These are phyloP conservation scores for Chlamydomonas sphaeroides DNA, from an alignment of 139 green algal species.

Conservation along the genomic window DNA sequence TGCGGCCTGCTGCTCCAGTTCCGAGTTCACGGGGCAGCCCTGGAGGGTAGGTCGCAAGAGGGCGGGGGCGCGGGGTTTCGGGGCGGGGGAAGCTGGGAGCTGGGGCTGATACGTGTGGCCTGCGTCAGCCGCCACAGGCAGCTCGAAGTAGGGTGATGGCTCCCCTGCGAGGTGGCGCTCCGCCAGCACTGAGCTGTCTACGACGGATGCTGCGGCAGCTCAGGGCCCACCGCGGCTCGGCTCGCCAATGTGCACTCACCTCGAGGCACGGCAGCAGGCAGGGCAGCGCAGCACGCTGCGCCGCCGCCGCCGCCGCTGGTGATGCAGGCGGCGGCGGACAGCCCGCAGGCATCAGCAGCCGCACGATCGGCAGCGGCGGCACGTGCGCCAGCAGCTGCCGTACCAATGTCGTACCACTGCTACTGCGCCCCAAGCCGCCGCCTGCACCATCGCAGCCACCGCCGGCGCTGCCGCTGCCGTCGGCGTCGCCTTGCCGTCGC, in stretches of 20 bases:
- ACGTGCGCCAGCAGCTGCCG: conserved; percentile 9
- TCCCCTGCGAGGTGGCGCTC: no score
- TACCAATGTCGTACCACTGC: neutral
- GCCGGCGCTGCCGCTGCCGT: no score
- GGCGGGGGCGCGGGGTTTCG: no score
- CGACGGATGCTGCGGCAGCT: no score
- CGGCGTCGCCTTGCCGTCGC: no score
- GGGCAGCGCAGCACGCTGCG: neutral
- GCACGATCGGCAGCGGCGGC: neutral
- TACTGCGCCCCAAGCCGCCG: no score
- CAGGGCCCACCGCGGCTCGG: no score
- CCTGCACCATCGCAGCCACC: no score
- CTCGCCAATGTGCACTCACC: neutral
- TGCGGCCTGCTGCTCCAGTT: neutral
- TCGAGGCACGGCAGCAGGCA: neutral
- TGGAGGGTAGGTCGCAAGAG: neutral
- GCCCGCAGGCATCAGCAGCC: neutral
- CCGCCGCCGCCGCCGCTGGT: neutral
- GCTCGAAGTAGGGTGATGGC: no score
- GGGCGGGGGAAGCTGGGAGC: no score
- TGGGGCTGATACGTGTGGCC: no score
- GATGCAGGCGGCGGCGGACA: neutral
- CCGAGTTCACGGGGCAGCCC: neutral
- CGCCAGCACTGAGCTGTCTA: neutral
- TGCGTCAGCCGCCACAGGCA: no score